Evolutionary conservation across 2,329 filamentous ascomycete genomes (phyloP).

Genomic region (Cercospora zeae-maydis): DNA sequence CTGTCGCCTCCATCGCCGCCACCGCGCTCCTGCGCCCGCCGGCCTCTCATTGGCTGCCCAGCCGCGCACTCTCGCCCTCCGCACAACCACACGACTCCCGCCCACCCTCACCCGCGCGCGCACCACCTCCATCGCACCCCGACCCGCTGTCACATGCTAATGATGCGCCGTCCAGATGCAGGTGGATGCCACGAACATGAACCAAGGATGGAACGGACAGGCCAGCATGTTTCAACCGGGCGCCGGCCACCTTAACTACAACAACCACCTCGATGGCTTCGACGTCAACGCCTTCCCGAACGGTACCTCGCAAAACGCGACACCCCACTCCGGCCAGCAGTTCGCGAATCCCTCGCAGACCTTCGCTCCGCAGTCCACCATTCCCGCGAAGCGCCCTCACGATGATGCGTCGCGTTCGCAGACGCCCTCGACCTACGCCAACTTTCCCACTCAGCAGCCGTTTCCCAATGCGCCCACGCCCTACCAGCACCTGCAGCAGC

Average conservation of each 20-base stretch:
- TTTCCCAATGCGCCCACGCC: slow-evolving; percentile 61
- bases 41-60: background rate
- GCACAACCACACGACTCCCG: background rate
- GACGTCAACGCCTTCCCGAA: slow-evolving; percentile 58
- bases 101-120: background rate
- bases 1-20: background rate
- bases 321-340: slow-evolving; percentile 37
- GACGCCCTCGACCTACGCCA: slow-evolving; percentile 65
- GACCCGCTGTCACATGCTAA: slow-evolving; percentile 2
- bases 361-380: slow-evolving; percentile 80
- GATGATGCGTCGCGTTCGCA: slow-evolving; percentile 81
- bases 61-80: background rate
- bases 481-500: slow-evolving; percentile 72
- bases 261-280: slow-evolving; percentile 33
- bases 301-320: slow-evolving; percentile 75
- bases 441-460: slow-evolving; percentile 56
- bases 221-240: slow-evolving; percentile 16
- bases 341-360: slow-evolving; percentile 67
- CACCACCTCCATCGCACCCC: background rate
- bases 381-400: slow-evolving; percentile 87
- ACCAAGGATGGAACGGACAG: slow-evolving; percentile 28
- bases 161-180: slow-evolving; percentile 6
- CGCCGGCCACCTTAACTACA: slow-evolving; percentile 23
- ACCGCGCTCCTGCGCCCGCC: background rate
- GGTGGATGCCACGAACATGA: slow-evolving; percentile 8